phyloP scores from a whole-genome alignment of 257 asterid species.

The Ophiorrhiza pumila region DNA sequence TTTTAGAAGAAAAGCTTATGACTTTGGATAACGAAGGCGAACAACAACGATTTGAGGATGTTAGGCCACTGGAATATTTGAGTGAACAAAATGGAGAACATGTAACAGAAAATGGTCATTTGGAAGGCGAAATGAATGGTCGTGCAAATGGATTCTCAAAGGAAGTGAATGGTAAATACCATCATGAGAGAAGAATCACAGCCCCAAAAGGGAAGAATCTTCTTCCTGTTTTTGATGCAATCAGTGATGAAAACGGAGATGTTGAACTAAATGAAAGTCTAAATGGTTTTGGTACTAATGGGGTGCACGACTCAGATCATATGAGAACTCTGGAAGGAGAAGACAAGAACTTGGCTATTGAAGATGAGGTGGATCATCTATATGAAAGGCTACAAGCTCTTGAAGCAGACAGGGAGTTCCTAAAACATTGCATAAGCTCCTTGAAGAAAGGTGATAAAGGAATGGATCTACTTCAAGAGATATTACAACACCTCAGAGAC shows the following conservation, averaged over 20 bases:
- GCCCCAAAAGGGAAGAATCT: constrained; percentile 64
- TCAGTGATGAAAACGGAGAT: constrained; percentile 47
- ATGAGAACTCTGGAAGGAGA: constrained; percentile 36
- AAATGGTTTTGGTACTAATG: constrained; percentile 35
- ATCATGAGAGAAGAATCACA: constrained; percentile 26
- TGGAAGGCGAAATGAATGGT: constrained; percentile 31
- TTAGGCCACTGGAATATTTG: constrained; percentile 24
- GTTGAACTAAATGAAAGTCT: constrained; percentile 27
- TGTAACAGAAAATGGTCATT: constrained; percentile 22
- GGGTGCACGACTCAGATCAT: constrained; percentile 33
- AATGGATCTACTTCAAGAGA: constrained; percentile 85
- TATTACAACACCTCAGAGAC: constrained; percentile 75
- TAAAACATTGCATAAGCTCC: constrained; percentile 81
- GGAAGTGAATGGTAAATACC: constrained; percentile 45
- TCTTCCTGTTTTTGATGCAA: constrained; percentile 87
- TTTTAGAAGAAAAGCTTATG: constrained; percentile 74
- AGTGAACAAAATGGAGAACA: constrained; percentile 31
- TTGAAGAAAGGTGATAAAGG: constrained; percentile 92
- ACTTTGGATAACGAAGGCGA: constrained; percentile 50
- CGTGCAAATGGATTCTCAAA: constrained; percentile 47
- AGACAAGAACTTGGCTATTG: constrained; percentile 55
- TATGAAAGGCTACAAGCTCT: constrained; percentile 86
- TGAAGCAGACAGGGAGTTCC: constrained; percentile 90
- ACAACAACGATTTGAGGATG: constrained; percentile 42
- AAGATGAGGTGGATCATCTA: constrained; percentile 85